Evolutionary conservation across 345 rosid genomes (phyloP).

Genomic region (Eucalyptus cloeziana): DNA sequence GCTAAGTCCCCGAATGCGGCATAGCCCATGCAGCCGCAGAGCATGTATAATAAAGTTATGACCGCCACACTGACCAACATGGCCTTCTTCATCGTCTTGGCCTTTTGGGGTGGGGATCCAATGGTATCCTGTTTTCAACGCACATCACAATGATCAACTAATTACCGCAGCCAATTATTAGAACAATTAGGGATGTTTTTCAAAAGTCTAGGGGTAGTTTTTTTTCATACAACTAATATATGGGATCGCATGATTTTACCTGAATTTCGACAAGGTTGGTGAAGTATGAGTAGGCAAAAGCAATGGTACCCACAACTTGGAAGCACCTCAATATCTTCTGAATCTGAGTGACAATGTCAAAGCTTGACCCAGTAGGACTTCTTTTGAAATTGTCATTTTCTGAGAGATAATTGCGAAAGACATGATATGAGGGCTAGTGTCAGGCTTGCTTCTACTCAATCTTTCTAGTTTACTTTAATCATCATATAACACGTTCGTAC

Average conservation of each 20-base stretch:
- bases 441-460: not conserved
- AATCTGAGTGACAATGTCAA: slow-evolving; percentile 25
- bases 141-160: not conserved
- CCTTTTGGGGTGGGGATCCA: slow-evolving; percentile 54
- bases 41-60: slow-evolving; percentile 81
- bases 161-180: accelerated
- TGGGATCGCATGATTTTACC: slow-evolving; percentile 1
- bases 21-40: slow-evolving; percentile 86
- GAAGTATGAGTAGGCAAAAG: slow-evolving; percentile 83
- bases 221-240: too few relatives aligned
- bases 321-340: slow-evolving; percentile 67
- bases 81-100: slow-evolving; percentile 79
- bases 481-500: not conserved
- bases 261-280: slow-evolving; percentile 73
- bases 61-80: slow-evolving; percentile 47
- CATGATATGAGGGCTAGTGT: not conserved
- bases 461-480: not conserved
- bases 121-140: slow-evolving; percentile 28
- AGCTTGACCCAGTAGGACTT: slow-evolving; percentile 52
- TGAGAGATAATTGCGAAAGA: too few relatives aligned
- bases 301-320: slow-evolving; percentile 80
- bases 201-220: not conserved
- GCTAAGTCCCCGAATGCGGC: slow-evolving; percentile 76
- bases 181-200: not conserved
- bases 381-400: slow-evolving; percentile 34